phyloP scores from a whole-genome alignment of 495 filamentous ascomycete species.

The Podospora conica region DNA sequence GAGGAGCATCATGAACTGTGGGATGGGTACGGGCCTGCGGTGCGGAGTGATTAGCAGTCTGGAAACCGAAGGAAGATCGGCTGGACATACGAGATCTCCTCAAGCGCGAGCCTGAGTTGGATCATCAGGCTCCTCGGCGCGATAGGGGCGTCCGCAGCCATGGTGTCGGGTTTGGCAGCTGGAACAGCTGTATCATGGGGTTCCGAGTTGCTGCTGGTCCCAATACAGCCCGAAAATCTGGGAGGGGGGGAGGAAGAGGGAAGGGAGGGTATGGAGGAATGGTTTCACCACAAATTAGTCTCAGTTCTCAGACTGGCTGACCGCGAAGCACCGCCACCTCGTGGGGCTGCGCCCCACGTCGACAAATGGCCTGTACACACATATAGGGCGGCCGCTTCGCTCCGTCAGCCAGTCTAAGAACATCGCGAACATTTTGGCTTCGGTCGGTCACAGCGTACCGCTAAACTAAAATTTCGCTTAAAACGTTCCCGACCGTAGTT shows the following conservation, averaged over 20 bases:
- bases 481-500: too few relatives aligned
- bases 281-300: neutral
- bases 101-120: conserved; percentile 3
- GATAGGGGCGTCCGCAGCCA: neutral
- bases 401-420: too few relatives aligned
- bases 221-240: neutral
- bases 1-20: conserved; percentile 11
- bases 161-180: neutral
- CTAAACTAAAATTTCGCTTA: too few relatives aligned
- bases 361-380: too few relatives aligned
- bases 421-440: too few relatives aligned
- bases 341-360: too few relatives aligned
- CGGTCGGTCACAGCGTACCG: too few relatives aligned
- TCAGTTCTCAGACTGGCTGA: too few relatives aligned
- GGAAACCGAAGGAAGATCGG: neutral
- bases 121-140: neutral
- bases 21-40: conserved; percentile 10
- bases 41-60: neutral
- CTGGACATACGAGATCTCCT: conserved; percentile 9
- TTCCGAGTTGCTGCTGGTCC: neutral
- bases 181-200: neutral
- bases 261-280: neutral
- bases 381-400: too few relatives aligned
- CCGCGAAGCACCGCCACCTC: too few relatives aligned
- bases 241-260: too few relatives aligned